A percentile compares a stretch with the other conserved stretches of the same genome.
Conservation (phyloP, 805 yeast species). For the Ogataea allantospora region DNA sequence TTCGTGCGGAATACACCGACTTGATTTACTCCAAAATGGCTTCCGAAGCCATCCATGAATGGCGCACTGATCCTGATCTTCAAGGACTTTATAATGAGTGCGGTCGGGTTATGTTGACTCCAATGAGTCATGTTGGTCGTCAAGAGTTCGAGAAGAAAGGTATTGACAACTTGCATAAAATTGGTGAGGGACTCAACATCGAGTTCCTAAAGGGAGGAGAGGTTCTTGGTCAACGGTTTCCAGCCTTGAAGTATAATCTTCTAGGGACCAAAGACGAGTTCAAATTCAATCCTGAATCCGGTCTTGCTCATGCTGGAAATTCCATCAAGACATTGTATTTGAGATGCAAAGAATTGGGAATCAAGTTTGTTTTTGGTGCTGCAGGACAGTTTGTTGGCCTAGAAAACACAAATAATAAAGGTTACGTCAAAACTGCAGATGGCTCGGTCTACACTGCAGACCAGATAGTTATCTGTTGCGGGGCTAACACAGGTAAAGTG, state of each 20-base stretch:
- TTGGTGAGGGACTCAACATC: conserved; percentile 31
- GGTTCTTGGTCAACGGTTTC: conserved; percentile 27
- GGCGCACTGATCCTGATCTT: conserved; percentile 38
- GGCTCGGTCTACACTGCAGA: conserved; percentile 36
- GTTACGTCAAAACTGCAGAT: conserved; percentile 25
- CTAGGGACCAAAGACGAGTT: conserved; percentile 14
- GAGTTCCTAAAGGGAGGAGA: conserved; percentile 32
- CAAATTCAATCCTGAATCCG: conserved; percentile 40
- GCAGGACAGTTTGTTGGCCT: conserved; percentile 26
- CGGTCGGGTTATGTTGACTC: conserved; percentile 43
- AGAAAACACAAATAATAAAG: conserved; percentile 11
- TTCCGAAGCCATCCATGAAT: conserved; percentile 42
- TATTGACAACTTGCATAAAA: conserved; percentile 32
- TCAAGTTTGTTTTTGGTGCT: conserved; percentile 35
- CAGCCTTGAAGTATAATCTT: conserved; percentile 18
- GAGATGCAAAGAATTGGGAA: conserved; percentile 33
- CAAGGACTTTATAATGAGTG: conserved; percentile 37
- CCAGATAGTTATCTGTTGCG: conserved; percentile 36
- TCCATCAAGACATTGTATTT: conserved; percentile 34
- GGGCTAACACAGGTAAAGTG: conserved; percentile 40
- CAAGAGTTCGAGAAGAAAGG: conserved; percentile 38
- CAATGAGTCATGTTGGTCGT: conserved; percentile 34
- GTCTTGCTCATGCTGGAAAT: conserved; percentile 42
- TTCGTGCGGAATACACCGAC: conserved; percentile 47
- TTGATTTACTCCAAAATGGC: conserved; percentile 41